Conservation (phyloP, 169 alveolate genomes). For the Cytauxzoon felis region DNA sequence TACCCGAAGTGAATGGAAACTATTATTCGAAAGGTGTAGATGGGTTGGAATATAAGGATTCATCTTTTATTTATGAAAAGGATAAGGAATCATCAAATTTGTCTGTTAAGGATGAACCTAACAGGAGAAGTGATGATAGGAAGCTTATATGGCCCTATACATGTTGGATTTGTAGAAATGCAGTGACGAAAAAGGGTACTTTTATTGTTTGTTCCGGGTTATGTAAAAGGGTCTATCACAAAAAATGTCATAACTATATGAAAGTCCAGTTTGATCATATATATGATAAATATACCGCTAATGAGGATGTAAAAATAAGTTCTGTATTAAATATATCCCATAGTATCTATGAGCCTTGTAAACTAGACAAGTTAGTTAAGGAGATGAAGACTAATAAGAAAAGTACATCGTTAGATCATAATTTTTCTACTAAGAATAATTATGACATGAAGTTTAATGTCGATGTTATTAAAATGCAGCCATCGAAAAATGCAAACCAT, state of each 20-base stretch:
- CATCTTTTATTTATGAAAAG: neutral
- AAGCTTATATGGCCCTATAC: conserved; percentile 54
- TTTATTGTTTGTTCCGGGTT: conserved; percentile 26
- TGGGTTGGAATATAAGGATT: neutral
- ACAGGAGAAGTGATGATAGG: neutral
- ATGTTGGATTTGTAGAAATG: conserved; percentile 62
- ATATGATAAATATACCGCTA: too few species aligned
- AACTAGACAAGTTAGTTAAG: too few species aligned
- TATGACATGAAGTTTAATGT: too few species aligned
- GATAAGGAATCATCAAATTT: neutral
- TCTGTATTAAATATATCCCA: too few species aligned
- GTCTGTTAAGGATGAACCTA: conserved; percentile 4
- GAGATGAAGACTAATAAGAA: too few species aligned
- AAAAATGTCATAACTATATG: conserved; percentile 33
- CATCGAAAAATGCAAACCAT: too few species aligned
- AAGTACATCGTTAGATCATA: too few species aligned
- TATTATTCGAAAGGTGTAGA: neutral
- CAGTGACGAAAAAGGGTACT: conserved; percentile 19
- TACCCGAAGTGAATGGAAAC: conserved; percentile 12
- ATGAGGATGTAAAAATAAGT: too few species aligned
- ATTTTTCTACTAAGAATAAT: too few species aligned
- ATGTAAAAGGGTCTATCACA: conserved; percentile 47
- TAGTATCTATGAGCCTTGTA: too few species aligned
- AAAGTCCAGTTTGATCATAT: conserved; percentile 8
- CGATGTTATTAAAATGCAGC: too few species aligned